Base-by-base conservation (phyloP, 495 filamentous ascomycete genomes). In the Hypoxylon rickii region DNA sequence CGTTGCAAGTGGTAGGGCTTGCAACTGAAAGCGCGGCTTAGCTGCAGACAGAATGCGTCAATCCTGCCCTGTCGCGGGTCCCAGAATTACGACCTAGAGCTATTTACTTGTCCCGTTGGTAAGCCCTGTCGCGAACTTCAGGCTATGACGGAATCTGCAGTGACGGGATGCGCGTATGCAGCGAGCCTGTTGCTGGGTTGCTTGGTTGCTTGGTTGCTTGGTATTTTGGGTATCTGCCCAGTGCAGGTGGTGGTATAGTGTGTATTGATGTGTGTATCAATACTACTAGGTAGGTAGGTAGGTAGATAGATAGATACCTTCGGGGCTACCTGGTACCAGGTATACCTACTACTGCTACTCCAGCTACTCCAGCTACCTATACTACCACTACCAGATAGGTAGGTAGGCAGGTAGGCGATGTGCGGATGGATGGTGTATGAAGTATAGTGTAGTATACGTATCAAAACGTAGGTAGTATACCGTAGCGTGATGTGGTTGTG, bases 1-100 rank as follows among this genome's bases (percentile, higher is more conserved):
- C 76, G 77, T 78, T 76, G 76, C 74, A 78, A 72, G 71, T 74
- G 66, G 73, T 76, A 73, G 67, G 70, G 75, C 73, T 73, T 73
- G 74, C 68, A 73, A 73, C 68, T 56, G 58, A 55, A n/a, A 66
- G 56, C 66, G 70, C 73, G 72, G 69, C 76, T 75, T 70, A 74
- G 67, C 73, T 77, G 76, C 76, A 76, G 65, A 64, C 53, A n/a
- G 61, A 64, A 58, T 74, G 73, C 73, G 72, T 74, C 68, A 74
- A 72, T 70, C 69, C 71, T 71, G 69, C 65, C 68, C 61, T 70
- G 58, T 71, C 61, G 63, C 69, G 68, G 66, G 71, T 72, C 44
- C 65, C 64, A 65, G 67, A 65, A 65, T 64, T 70, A 65, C 61
- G 59, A 53, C 63, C 61, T 65, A 51, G 66, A 63, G 56, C 60